A percentile compares a stretch with the other conserved stretches of the same genome.
Conservation (phyloP, 2,329 filamentous ascomycete species). For the Epichloe aotearoae region DNA sequence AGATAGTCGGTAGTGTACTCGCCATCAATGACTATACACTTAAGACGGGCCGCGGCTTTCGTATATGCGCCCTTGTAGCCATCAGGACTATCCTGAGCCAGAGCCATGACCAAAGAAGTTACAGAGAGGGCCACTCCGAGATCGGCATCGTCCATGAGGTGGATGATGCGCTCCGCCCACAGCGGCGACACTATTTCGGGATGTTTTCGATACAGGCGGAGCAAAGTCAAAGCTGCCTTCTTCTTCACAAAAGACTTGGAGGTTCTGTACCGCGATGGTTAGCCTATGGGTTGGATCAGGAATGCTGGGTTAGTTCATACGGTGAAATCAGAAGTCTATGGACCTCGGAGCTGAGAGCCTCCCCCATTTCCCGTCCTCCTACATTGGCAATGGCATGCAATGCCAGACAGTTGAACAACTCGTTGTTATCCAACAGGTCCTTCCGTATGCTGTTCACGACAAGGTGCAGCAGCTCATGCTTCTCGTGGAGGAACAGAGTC, state of each 20-base stretch:
- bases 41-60: slow-evolving; percentile 80
- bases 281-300: neutral
- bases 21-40: slow-evolving; percentile 79
- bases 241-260: slow-evolving; percentile 99
- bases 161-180: slow-evolving; percentile 96
- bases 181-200: slow-evolving; percentile 88
- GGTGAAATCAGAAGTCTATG: slow-evolving; percentile 90
- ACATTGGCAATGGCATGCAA: slow-evolving; percentile 97
- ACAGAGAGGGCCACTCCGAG: slow-evolving; percentile 91
- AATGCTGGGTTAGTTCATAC: slow-evolving; percentile 36
- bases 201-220: slow-evolving; percentile 88
- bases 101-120: slow-evolving; percentile 85
- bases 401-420: slow-evolving; percentile 93
- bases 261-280: slow-evolving; percentile 20
- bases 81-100: slow-evolving; percentile 88
- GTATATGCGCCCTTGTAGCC: slow-evolving; percentile 89
- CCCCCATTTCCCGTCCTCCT: slow-evolving; percentile 95
- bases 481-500: slow-evolving; percentile 91
- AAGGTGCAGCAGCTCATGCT: slow-evolving; percentile 88
- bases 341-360: slow-evolving; percentile 82
- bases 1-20: slow-evolving; percentile 86
- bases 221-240: slow-evolving; percentile 86
- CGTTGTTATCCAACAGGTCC: slow-evolving; percentile 86
- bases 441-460: slow-evolving; percentile 98
- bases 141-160: slow-evolving; percentile 94